These are phyloP conservation scores for Penicillium malachiteum DNA, from an alignment of 495 filamentous ascomycete genomes.

Conservation along the genomic window DNA sequence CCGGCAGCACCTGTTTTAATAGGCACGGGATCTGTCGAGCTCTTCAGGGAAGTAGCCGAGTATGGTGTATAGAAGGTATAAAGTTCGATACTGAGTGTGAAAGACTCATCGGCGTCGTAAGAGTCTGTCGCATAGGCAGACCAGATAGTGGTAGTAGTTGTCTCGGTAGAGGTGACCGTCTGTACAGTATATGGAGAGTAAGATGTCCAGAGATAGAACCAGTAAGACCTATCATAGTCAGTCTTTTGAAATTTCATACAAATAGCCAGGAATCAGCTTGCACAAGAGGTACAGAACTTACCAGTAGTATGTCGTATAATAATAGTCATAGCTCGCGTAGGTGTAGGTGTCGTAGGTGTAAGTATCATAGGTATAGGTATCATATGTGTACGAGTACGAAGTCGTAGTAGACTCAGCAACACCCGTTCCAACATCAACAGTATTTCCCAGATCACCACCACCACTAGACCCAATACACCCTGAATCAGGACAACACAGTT, in stretches of 20 bases:
- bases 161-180: slow-evolving; percentile 21
- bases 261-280: background rate
- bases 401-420: slow-evolving; percentile 5
- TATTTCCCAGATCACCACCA: slow-evolving; percentile 1
- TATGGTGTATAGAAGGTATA: slow-evolving; percentile 12
- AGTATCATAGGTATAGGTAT: slow-evolving; percentile 12
- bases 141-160: slow-evolving; percentile 16
- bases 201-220: slow-evolving; percentile 26
- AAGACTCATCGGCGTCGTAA: slow-evolving; percentile 9
- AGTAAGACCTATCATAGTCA: slow-evolving; percentile 21
- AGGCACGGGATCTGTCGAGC: slow-evolving; percentile 13
- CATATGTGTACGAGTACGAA: slow-evolving; percentile 1
- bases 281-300: slow-evolving; percentile 2
- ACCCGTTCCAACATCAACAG: background rate
- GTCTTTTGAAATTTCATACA: background rate
- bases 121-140: slow-evolving; percentile 17
- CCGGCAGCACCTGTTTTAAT: background rate
- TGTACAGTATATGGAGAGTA: slow-evolving; percentile 15
- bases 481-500: slow-evolving; percentile 17
- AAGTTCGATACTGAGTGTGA: background rate
- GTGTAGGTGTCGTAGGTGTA: slow-evolving; percentile 10
- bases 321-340: slow-evolving; percentile 13
- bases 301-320: slow-evolving; percentile 24
- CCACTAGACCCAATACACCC: slow-evolving; percentile 17
- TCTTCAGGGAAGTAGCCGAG: slow-evolving; percentile 18